Evolutionary conservation across 2,329 filamentous ascomycete genomes (phyloP), one percentile per base, ranked within the genome.

Genomic region (Trichoderma harzianum): DNA sequence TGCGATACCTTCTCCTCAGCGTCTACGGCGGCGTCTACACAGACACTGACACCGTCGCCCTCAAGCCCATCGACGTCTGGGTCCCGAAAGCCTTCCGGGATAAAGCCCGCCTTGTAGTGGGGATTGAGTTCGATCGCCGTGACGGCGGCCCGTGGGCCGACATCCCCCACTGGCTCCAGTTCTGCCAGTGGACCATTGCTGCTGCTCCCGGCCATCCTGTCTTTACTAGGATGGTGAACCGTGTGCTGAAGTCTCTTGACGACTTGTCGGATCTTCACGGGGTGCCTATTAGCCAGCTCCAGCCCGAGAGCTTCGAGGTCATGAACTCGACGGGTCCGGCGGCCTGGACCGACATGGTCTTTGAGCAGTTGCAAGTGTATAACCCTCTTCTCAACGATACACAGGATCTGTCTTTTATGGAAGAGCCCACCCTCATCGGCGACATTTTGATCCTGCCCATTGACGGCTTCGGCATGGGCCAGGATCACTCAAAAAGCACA

Each of bases 1-100:
- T 79, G 1, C 77, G 78, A 5, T 79, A 79, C 66, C 75, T 79
- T 4, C 47, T 79, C 26, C 76, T 79, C 8, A 55, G 39, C 10
- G 71, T 68, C 3, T 77, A 81, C 55, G 81, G 82, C 16, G 82
- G 85, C n/a, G 76, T 85, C 6, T 90, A 89, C 78, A 83, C 87
- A 26, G 88, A 90, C 74, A 88, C 89, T 63, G 88, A 90, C 75
- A 88, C 89, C 16, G 84, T 88, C 75, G 85, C 86, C 7, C 78
- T 89, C 18, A 83, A 83, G 36, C 84, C 88, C 0, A 79, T 89
- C 66, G 80, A 86, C 39, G 18, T 62, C 3, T 79, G 78, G 77
- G 65, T 79, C 28, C 68, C 68, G 30, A 14, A 12, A 10, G 5
- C 34, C 21, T 26, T n/a, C 16, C 58, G 60, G 16, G 7, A 32